Base-by-base conservation (phyloP, 1,139 yeast genomes). In the Zygoascus sp. region DNA sequence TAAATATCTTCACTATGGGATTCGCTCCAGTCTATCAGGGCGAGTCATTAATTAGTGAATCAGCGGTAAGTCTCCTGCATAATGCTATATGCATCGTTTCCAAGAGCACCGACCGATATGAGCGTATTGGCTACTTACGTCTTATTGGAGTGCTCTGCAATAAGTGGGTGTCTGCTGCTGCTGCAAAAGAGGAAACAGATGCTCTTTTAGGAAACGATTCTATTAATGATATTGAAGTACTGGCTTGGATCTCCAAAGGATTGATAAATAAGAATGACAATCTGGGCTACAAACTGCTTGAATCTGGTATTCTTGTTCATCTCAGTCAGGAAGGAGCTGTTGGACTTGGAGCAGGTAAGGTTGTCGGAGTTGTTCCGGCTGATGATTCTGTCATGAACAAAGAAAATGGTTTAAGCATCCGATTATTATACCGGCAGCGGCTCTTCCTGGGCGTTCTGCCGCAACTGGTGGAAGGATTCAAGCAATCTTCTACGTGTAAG, bases 371-470 rank as follows among this genome's bases (percentile, higher is more conserved):
- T 2, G 61, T 88, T 16, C 77, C 85, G 28, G 71, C 79, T 23
- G 94, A 87, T 56, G 74, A 84, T 45, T 75, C 78, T 11, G 68
- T 83, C 3, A 77, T 83, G 53, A 67, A 73, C 44, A 80, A 77
- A 57, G 72, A 74, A 37, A 80, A 74, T 53, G 79, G 79, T 51
- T 71, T 83, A 49, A 77, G 81, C 50, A 77, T 83, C 21, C 75
- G 84, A 49, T 63, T 77, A 39, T 70, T 92, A 25, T 85, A 83
- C 70, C 88, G 87, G 61, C 97, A 92, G 60, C 80, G 81, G 53
- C 72, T 85, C 19, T 87, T 87, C 63, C 78, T 78, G 49, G 67
- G 72, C 8, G 68, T 54, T 3, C 55, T 70, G 9, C 67, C 68
- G 3, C 53, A 54, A 16, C 48, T 71, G 2, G 55, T 65, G 10